phyloP scores from a whole-genome alignment of 352 stramenopile genomes.

The Phytopythium helicoides region DNA sequence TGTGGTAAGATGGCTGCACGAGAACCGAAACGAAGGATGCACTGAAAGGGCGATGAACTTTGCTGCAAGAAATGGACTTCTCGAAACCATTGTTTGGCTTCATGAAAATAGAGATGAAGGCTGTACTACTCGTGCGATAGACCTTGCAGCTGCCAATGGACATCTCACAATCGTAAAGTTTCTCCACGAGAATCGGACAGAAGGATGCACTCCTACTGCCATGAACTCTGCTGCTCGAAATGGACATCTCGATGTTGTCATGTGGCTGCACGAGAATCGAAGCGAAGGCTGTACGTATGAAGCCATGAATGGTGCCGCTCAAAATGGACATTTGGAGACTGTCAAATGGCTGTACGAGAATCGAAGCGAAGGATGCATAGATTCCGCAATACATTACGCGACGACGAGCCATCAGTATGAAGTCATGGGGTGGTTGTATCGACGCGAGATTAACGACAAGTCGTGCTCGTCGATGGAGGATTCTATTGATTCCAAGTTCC shows the following conservation, averaged over 20 bases:
- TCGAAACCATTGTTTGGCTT: neutral
- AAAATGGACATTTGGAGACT: neutral
- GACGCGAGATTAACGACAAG: no score
- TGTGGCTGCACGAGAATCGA: neutral
- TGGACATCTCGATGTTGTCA: neutral
- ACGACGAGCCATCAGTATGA: neutral
- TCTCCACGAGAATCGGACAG: neutral
- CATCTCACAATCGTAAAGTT: neutral
- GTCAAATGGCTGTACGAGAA: neutral
- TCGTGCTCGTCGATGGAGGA: no score
- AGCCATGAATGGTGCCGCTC: neutral
- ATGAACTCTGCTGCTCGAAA: neutral
- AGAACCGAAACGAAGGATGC: slow-evolving; percentile 31
- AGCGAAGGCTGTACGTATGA: neutral
- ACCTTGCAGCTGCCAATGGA: neutral
- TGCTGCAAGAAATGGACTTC: neutral
- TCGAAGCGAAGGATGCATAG: neutral
- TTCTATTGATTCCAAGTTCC: no score
- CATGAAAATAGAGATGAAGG: neutral
- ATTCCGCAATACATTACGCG: neutral
- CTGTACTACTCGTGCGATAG: neutral
- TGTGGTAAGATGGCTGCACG: slow-evolving; percentile 39
- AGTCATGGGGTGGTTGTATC: neutral
- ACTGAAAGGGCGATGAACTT: slow-evolving; percentile 5
- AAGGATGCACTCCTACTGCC: neutral